Percentiles rank a stretch among this genome's conserved stretches.
phyloP scores from a whole-genome alignment of 345 rosid species.

The Euphorbia tirucalli region DNA sequence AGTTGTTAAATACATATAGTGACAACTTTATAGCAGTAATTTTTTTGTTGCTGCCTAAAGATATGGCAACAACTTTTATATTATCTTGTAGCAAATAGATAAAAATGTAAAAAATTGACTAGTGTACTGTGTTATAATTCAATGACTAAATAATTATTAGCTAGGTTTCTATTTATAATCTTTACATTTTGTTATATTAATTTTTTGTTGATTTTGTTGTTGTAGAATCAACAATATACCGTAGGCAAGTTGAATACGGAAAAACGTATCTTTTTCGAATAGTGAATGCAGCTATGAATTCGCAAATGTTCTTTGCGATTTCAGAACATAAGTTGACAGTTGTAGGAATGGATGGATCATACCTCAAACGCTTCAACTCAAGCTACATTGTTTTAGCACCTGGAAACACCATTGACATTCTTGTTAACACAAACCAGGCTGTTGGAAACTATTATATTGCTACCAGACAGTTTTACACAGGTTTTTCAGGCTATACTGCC shows the following conservation, averaged over 20 bases:
- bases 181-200: no score
- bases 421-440: conserved; percentile 62
- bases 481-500: conserved; percentile 8
- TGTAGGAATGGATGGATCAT: conserved; percentile 36
- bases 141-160: no score
- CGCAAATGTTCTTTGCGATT: conserved; percentile 30
- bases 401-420: conserved; percentile 73
- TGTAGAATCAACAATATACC: conserved; percentile 35
- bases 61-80: no score
- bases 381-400: conserved; percentile 60
- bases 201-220: background rate
- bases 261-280: conserved; percentile 40
- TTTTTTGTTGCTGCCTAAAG: no score
- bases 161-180: no score
- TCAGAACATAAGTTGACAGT: conserved; percentile 34
- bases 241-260: conserved; percentile 20
- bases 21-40: no score
- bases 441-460: conserved; percentile 78
- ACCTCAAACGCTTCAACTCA: conserved; percentile 23
- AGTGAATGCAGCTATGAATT: conserved; percentile 31
- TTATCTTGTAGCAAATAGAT: no score
- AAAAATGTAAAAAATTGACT: no score
- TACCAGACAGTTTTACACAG: conserved; percentile 20
- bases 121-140: no score
- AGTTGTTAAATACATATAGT: no score